Conservation (phyloP, 768 basidiomycete genomes). For the Collybiopsis confluens region DNA sequence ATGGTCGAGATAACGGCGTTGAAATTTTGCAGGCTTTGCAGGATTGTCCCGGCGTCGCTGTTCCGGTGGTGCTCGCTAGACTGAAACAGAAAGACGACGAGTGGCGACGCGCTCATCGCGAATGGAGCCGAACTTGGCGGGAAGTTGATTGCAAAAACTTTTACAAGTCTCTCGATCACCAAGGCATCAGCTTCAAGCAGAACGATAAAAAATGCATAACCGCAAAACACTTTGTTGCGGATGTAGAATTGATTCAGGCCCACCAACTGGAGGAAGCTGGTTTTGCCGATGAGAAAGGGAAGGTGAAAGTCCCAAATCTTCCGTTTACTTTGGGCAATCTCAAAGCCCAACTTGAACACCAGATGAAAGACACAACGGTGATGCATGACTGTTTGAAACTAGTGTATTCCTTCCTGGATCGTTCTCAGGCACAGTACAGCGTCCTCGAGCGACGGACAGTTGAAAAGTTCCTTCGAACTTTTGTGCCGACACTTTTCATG, state of each 20-base stretch:
- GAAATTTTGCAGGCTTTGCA: conserved; percentile 86
- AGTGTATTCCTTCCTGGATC: conserved; percentile 88
- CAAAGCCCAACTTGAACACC: conserved; percentile 74
- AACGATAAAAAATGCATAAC: conserved; percentile 95
- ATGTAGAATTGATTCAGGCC: conserved; percentile 68
- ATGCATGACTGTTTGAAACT: conserved; percentile 88
- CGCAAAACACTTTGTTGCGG: conserved; percentile 73
- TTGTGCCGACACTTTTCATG: conserved; percentile 81
- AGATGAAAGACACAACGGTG: conserved; percentile 72
- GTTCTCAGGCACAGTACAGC: conserved; percentile 72
- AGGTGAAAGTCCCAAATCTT: conserved; percentile 26
- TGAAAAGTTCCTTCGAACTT: conserved; percentile 79
- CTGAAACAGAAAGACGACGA: conserved; percentile 95
- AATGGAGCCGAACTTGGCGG: conserved; percentile 96
- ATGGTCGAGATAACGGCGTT: conserved; percentile 70
- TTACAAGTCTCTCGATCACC: conserved; percentile 96
- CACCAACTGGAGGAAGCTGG: conserved; percentile 49
- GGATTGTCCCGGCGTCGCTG: conserved; percentile 84
- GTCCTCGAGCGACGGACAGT: conserved; percentile 74
- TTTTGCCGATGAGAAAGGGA: conserved; percentile 24
- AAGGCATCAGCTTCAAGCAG: conserved; percentile 89
- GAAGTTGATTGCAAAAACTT: conserved; percentile 97
- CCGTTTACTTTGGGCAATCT: conserved; percentile 43
- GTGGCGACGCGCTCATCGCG: conserved; percentile 90
- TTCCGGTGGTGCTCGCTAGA: conserved; percentile 86